phyloP scores from a whole-genome alignment of 371 early-diverging fungal genomes.

The Mortierella sp. region DNA sequence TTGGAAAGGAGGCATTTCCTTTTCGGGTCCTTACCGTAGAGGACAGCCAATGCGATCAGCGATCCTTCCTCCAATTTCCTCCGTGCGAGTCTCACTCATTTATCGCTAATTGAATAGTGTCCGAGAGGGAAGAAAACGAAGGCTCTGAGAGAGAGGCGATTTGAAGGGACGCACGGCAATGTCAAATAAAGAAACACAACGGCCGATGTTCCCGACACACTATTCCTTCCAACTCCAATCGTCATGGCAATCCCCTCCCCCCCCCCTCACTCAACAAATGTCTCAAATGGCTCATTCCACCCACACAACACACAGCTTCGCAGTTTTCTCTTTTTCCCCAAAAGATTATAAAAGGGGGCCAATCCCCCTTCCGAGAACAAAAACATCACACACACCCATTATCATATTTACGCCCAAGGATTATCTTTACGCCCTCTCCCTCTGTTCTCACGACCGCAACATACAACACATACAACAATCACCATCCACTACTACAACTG shows the following conservation, averaged over 20 bases:
- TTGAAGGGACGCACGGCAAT: not conserved
- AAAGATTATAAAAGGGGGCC: constrained; percentile 8
- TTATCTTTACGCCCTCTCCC: not conserved
- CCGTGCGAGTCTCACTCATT: not conserved
- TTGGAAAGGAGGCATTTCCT: no score
- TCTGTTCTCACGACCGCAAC: not conserved
- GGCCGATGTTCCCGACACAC: not conserved
- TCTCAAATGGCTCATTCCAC: constrained; percentile 1
- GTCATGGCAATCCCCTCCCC: no score
- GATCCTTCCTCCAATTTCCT: constrained; percentile 1
- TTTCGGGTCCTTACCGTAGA: no score
- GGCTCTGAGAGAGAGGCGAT: not conserved
- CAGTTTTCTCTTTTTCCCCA: not conserved
- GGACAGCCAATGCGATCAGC: not conserved
- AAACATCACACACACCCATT: not conserved
- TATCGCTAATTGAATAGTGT: not conserved
- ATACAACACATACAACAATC: no score
- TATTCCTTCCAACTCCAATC: not conserved
- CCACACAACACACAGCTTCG: not conserved
- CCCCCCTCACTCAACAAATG: not conserved
- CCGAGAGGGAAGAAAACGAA: not conserved
- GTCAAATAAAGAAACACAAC: not conserved
- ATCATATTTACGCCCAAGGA: not conserved
- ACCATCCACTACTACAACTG: no score
- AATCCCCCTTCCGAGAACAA: not conserved